Base-by-base conservation (phyloP, 164 flowering plant genomes). In the Dillenia turbinata region DNA sequence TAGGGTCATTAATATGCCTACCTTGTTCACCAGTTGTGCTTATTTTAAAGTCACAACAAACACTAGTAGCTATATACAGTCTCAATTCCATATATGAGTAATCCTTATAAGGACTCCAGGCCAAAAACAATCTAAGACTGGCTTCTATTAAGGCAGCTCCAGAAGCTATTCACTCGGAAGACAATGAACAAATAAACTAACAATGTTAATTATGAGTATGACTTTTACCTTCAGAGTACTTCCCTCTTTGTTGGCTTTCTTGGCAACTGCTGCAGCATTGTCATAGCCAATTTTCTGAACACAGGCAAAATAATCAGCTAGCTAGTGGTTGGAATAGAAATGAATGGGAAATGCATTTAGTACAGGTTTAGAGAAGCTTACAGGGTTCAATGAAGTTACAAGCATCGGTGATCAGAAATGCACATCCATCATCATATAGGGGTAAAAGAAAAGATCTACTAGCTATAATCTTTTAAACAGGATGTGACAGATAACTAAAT, bases 241-340 rank as follows among this genome's bases (percentile, higher is more conserved):
- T 68, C 97, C 97, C 70, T 95, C 97, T 72, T 92, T 89, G 81
- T 92, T 97, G 57, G 99, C 99, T 69, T 82, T 88, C 83, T 95
- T 95, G 58, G 97, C 99, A 73, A 92, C 94, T 49, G 97, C 92
- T 1, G 97, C 99, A 72, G 97, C 97, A 61, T 89, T 95, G 77
- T 95, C 97, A 61, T 95, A 95, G 52, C 97, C 99, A 73, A 89
- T 89, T 95, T 92, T 92, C 99, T 93, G 73, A 19, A 19, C 22
- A 19, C 22, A 19, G 22, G 22, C 22, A 19, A 19, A 19, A 19
- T 19, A 19, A 19, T 19, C 22, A 19, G 22, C 52, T 69, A 51
- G 10, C 61, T 46, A 19, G 26, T 11, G 22, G 2, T 0, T 51
- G 9, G 52, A 54, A 10, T 10, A 51, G 22, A 1, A 48, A 8